Evolutionary conservation across 768 basidiomycete genomes (phyloP), one percentile per base, ranked within the genome.

Genomic region (Kwoniella dejecticola): DNA sequence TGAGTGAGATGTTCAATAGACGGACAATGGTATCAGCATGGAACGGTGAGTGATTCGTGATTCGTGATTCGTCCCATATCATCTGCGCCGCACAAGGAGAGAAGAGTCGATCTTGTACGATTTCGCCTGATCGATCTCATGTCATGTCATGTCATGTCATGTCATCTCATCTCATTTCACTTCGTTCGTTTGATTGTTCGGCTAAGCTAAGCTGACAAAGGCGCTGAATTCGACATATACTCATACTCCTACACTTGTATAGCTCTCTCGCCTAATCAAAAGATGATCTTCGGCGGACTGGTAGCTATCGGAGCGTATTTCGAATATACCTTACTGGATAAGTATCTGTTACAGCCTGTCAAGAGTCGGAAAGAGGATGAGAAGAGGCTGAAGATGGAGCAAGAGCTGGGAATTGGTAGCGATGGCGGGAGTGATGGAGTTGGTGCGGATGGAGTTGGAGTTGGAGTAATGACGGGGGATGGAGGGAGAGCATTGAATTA

Each of bases 311-410:
- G 52, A 29, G 60, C 52, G 7, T 36, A 24, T 47, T 29, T 36
- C 26, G 60, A 62, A 42, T 62, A 62, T 49, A 52, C 23, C 17
- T 47, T 62, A 19, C 31, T 62, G 26, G 54, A 62, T 33, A 47
- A 33, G 19, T 62, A 36, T 27, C 24, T 62, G 17, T 31, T 62
- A 13, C 45, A 46, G 19, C 52, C 60, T 38, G 30, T 62, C 11
- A 62, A 62, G 24, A 21, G 8, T 23, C 46, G 38, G 27, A 53
- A 55, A 36, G 49, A 60, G 29, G 29, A 41, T 11, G 41, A 46
- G 42, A 38, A 31, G 23, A n/a, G 24, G 10, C 31, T 6, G 7
- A 30, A 23, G 50, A 17, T 58, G 41, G 62, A 57, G 23, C 48
- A 23, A 45, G 26, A 41, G 12, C 8, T 53, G 24, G 36, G 36